phyloP scores from a whole-genome alignment of 805 yeast genomes.

The Schwanniomyces sp. region DNA sequence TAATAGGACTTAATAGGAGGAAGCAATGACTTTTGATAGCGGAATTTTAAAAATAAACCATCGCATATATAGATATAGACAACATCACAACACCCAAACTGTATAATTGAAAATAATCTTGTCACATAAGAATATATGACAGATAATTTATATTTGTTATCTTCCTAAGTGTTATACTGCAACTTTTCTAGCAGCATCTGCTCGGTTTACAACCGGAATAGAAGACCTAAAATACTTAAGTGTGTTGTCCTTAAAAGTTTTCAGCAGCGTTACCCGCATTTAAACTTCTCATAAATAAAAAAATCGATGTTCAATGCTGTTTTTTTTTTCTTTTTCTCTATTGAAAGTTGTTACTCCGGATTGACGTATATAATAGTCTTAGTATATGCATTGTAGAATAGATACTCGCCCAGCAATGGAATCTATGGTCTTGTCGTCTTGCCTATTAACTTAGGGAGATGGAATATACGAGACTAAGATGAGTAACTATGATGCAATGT shows the following conservation, averaged over 20 bases:
- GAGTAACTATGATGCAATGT: not conserved
- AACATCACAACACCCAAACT: not conserved
- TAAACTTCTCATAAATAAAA: not conserved
- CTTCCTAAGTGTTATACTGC: too few species aligned
- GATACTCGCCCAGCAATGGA: slow-evolving; percentile 18
- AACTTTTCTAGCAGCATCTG: too few species aligned
- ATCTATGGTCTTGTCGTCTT: slow-evolving; percentile 21
- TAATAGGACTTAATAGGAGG: too few species aligned
- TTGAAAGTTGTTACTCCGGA: slow-evolving; percentile 41
- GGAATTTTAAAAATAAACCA: too few species aligned
- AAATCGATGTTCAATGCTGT: not conserved
- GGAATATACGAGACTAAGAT: slow-evolving; percentile 6
- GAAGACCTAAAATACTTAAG: not conserved
- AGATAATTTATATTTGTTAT: slow-evolving; percentile 2
- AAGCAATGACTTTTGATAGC: too few species aligned
- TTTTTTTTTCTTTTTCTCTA: slow-evolving; percentile 12
- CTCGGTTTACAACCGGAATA: not conserved
- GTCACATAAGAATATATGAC: too few species aligned
- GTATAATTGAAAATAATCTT: too few species aligned
- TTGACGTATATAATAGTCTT: slow-evolving; percentile 16
- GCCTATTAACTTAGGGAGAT: slow-evolving; percentile 44
- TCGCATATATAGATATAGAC: not conserved
- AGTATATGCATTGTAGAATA: not conserved
- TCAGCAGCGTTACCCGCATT: not conserved
- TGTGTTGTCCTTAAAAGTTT: not conserved